These are phyloP conservation scores for Globisporangium emineosum DNA, from an alignment of 352 stramenopile species.

Conservation along the genomic window DNA sequence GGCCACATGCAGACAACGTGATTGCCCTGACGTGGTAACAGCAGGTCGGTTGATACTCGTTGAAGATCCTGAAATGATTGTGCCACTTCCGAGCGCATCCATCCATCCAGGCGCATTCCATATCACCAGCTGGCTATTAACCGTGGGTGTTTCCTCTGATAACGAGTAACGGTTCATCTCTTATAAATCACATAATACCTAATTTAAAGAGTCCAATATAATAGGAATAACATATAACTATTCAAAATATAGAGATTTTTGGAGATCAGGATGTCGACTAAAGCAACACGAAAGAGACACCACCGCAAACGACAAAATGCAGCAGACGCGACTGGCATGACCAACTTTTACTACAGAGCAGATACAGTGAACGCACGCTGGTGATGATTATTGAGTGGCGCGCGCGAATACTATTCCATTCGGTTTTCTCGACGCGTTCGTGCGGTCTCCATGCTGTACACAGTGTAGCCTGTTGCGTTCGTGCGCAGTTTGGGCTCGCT, in stretches of 20 bases:
- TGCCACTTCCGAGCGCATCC: background rate
- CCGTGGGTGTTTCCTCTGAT: background rate
- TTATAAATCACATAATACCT: too few species aligned
- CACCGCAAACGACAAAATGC: background rate
- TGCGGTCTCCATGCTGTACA: background rate
- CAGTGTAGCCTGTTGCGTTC: too few species aligned
- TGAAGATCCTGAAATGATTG: slow-evolving; percentile 1
- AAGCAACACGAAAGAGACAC: background rate
- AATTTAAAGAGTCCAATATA: too few species aligned
- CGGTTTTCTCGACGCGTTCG: slow-evolving; percentile 4
- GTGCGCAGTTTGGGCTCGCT: background rate
- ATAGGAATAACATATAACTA: too few species aligned
- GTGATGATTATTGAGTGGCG: background rate
- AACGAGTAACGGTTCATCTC: background rate
- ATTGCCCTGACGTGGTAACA: background rate
- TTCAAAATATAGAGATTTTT: background rate
- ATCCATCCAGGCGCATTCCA: background rate
- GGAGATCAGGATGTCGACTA: background rate
- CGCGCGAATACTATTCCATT: background rate
- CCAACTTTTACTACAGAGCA: too few species aligned
- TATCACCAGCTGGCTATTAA: background rate
- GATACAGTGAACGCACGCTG: background rate
- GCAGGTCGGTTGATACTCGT: background rate
- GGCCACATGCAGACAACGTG: background rate
- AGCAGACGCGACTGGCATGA: background rate